Evolutionary conservation across 257 asterid species (phyloP).

Genomic region (Fraxinus americana): DNA sequence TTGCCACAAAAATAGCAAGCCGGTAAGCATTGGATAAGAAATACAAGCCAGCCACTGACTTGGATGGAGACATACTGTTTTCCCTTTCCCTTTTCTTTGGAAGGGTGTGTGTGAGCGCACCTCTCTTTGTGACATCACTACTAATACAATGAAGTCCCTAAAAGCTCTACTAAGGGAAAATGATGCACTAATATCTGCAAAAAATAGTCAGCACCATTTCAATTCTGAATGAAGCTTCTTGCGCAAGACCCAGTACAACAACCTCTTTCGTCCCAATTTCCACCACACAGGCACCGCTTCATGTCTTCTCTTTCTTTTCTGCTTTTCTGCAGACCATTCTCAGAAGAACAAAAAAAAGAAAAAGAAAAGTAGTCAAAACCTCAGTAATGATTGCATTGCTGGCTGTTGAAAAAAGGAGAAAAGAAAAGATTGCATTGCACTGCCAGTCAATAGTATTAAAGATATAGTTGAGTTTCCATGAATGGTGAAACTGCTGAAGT

Average conservation of each 20-base stretch:
- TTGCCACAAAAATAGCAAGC: neutral
- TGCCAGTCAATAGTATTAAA: neutral
- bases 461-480: neutral
- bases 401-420: neutral
- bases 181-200: neutral
- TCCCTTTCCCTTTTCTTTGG: neutral
- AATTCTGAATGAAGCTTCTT: constrained; percentile 43
- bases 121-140: neutral
- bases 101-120: neutral
- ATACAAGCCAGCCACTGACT: neutral
- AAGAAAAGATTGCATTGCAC: too few relatives aligned
- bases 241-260: constrained; percentile 50
- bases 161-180: neutral
- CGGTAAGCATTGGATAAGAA: neutral
- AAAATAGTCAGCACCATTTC: constrained; percentile 25
- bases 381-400: neutral
- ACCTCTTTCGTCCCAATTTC: constrained; percentile 71
- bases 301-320: constrained; percentile 45
- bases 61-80: neutral
- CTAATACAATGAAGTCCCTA: neutral
- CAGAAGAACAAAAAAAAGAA: constrained; percentile 11
- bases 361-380: constrained; percentile 13
- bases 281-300: constrained; percentile 66
- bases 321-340: constrained; percentile 48
- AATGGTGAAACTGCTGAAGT: neutral